Evolutionary conservation across 2,329 filamentous ascomycete genomes (phyloP).

Genomic region (Cadophora sp.): DNA sequence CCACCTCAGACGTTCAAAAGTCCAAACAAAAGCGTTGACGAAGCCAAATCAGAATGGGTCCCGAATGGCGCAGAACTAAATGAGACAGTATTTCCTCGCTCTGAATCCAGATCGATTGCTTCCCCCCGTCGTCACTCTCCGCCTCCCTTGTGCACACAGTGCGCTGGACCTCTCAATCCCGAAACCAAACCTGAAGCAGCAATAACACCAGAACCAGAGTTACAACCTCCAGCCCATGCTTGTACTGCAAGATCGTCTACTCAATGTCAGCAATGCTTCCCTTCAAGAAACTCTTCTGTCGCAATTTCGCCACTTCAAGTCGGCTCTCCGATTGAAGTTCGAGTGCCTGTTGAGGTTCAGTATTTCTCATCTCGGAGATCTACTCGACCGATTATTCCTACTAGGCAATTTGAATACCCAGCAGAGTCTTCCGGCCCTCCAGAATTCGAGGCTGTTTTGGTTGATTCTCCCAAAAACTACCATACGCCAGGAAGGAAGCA

Average conservation of each 20-base stretch:
- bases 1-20: not conserved
- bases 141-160: slow-evolving; percentile 13
- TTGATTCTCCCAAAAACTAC: slow-evolving; percentile 6
- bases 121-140: not conserved
- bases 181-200: not conserved
- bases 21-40: slow-evolving; percentile 19
- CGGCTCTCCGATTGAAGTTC: slow-evolving; percentile 7
- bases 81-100: not conserved
- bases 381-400: slow-evolving; percentile 21
- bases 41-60: not conserved
- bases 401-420: slow-evolving; percentile 1
- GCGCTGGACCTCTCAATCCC: slow-evolving; percentile 6
- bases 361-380: slow-evolving; percentile 12
- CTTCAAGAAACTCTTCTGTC: slow-evolving; percentile 13
- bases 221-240: slow-evolving; percentile 13
- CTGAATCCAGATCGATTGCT: not conserved
- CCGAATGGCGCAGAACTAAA: not conserved
- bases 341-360: slow-evolving; percentile 11
- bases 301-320: slow-evolving; percentile 16
- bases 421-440: not conserved
- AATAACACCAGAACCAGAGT: not conserved
- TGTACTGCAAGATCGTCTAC: slow-evolving; percentile 28
- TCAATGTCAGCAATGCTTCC: slow-evolving; percentile 29
- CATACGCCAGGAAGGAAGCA: slow-evolving; percentile 6
- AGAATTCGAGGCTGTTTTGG: not conserved